Evolutionary conservation across 805 yeast genomes (phyloP).

Genomic region (Ascoidea asiatica): DNA sequence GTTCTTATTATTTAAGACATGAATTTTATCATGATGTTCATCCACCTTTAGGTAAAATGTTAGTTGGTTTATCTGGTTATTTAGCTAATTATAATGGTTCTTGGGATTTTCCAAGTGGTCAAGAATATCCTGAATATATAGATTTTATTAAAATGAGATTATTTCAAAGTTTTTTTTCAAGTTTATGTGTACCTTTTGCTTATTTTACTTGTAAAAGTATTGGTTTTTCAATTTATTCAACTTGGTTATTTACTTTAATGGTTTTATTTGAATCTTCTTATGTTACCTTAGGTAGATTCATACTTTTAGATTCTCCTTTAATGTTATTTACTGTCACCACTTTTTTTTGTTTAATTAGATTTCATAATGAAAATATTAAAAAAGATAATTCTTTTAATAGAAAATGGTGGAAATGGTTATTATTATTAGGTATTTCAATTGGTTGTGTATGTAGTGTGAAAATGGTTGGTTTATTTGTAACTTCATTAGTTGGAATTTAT

Average conservation of each 20-base stretch:
- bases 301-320: constrained; percentile 83
- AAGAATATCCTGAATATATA: constrained; percentile 57
- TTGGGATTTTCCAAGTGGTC: constrained; percentile 81
- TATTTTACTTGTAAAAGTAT: constrained; percentile 69
- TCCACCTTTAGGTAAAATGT: constrained; percentile 93
- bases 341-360: constrained; percentile 55
- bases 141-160: constrained; percentile 80
- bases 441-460: constrained; percentile 91
- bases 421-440: constrained; percentile 69
- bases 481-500: constrained; percentile 78
- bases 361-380: constrained; percentile 49
- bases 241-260: constrained; percentile 73
- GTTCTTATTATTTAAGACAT: constrained; percentile 76
- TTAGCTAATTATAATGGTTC: constrained; percentile 79
- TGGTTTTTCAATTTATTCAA: constrained; percentile 56
- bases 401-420: constrained; percentile 91
- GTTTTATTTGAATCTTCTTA: constrained; percentile 73
- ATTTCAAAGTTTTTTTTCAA: constrained; percentile 75
- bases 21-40: constrained; percentile 94
- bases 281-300: constrained; percentile 77
- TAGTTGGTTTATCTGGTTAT: constrained; percentile 79
- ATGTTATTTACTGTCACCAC: constrained; percentile 83
- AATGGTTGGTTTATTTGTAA: constrained; percentile 93
- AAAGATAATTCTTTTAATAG: constrained; percentile 39
- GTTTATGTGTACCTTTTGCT: constrained; percentile 76